Percentiles rank a stretch among this genome's conserved stretches.
Conservation (phyloP, 1,284 basidiomycete genomes). For the Inonotus obliquus region DNA sequence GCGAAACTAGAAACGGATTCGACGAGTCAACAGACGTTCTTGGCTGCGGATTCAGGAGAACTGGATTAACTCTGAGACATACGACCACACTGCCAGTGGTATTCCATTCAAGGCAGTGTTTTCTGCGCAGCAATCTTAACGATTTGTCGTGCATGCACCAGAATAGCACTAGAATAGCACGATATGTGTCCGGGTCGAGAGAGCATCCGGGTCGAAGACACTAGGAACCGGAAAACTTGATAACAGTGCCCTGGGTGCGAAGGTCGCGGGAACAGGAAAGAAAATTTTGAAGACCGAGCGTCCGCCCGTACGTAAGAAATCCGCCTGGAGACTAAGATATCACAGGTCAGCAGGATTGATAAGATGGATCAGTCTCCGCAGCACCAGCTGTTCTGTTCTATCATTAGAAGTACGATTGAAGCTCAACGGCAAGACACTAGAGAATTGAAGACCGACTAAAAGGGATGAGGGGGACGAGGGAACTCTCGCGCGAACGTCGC, state of each 20-base stretch:
- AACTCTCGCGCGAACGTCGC: too few species aligned
- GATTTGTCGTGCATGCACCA: too few species aligned
- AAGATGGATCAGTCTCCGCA: too few species aligned
- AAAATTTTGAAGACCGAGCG: not conserved
- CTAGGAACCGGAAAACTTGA: not conserved
- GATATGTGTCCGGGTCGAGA: not conserved
- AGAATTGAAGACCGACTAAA: too few species aligned
- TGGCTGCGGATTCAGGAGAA: not conserved
- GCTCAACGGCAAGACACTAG: too few species aligned
- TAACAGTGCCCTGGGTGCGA: not conserved
- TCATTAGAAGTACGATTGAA: too few species aligned
- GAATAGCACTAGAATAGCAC: not conserved
- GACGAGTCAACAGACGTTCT: not conserved
- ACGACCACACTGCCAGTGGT: not conserved
- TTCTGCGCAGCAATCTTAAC: not conserved
- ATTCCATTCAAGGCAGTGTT: not conserved
- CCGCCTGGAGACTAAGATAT: too few species aligned
- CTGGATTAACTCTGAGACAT: too few species aligned
- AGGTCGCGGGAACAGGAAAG: not conserved
- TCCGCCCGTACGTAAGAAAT: not conserved
- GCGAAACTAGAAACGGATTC: too few species aligned
- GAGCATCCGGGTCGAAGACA: not conserved
- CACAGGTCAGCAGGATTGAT: too few species aligned
- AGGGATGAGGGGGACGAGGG: too few species aligned
- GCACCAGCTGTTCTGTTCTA: too few species aligned